Conservation (phyloP, 1,139 yeast genomes). For the Hansenula sp. region DNA sequence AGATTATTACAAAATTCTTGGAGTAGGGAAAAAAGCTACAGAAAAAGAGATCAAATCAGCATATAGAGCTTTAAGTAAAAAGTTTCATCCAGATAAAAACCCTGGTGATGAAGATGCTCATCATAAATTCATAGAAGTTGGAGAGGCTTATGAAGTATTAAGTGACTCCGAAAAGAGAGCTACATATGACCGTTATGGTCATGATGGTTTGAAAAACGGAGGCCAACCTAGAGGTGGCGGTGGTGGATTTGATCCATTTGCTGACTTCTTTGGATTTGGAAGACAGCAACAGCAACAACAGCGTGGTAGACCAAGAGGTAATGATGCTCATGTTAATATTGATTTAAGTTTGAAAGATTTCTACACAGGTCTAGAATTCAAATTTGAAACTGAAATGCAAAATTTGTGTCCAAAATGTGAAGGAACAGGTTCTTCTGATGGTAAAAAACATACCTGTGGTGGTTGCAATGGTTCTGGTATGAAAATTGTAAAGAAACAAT, state of each 20-base stretch:
- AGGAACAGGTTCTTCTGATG: constrained; percentile 85
- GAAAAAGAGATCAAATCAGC: constrained; percentile 87
- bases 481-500: constrained; percentile 60
- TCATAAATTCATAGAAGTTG: constrained; percentile 81
- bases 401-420: constrained; percentile 72
- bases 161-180: constrained; percentile 68
- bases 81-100: constrained; percentile 94
- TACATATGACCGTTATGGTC: constrained; percentile 77
- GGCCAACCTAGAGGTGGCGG: constrained; percentile 35
- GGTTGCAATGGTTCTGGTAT: constrained; percentile 77
- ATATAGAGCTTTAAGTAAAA: constrained; percentile 76
- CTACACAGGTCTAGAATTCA: constrained; percentile 61
- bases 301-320: constrained; percentile 56
- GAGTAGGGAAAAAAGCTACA: constrained; percentile 60
- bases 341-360: constrained; percentile 59
- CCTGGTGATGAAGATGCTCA: constrained; percentile 78
- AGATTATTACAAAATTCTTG: constrained; percentile 52
- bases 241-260: constrained; percentile 57
- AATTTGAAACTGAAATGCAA: constrained; percentile 64
- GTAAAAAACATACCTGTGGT: constrained; percentile 56
- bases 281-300: constrained; percentile 36
- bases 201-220: constrained; percentile 63
- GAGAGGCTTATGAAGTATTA: constrained; percentile 90
- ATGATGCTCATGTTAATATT: constrained; percentile 53
- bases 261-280: constrained; percentile 70